phyloP scores from a whole-genome alignment of 805 yeast genomes.

The Geotrichum ghanense region DNA sequence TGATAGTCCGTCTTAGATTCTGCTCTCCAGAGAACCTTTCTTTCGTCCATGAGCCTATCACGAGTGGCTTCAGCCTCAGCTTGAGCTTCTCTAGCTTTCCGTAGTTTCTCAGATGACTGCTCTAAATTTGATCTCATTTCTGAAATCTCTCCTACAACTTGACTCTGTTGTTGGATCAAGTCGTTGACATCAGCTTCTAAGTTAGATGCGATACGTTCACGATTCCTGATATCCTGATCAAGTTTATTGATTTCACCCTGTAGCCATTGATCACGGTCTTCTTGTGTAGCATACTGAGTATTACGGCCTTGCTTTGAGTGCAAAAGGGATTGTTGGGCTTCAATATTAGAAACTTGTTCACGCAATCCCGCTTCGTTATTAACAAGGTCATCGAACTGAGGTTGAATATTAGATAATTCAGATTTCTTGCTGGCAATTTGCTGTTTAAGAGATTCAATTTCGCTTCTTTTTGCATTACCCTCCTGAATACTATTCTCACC shows the following conservation, averaged over 20 bases:
- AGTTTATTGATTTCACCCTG: constrained; percentile 35
- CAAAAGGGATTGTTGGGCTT: constrained; percentile 46
- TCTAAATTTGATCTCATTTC: constrained; percentile 12
- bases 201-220: constrained; percentile 21
- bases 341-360: constrained; percentile 30
- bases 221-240: constrained; percentile 22
- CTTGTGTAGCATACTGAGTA: constrained; percentile 41
- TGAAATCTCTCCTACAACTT: constrained; percentile 9
- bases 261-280: constrained; percentile 63
- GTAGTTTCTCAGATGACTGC: constrained; percentile 13
- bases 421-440: constrained; percentile 8
- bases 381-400: constrained; percentile 19
- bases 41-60: constrained; percentile 42
- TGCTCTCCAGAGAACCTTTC: constrained; percentile 69
- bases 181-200: constrained; percentile 14
- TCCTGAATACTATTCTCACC: constrained; percentile 10
- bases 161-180: constrained; percentile 6
- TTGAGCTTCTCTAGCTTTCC: constrained; percentile 10
- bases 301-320: constrained; percentile 64
- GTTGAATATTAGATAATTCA: constrained; percentile 6
- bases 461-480: constrained; percentile 27
- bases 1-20: constrained; percentile 56
- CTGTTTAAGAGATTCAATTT: constrained; percentile 19
- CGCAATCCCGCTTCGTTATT: constrained; percentile 32
- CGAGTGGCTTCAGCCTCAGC: constrained; percentile 11